Conservation (phyloP, 2,329 filamentous ascomycete species). For the Davidsoniella virescens region DNA sequence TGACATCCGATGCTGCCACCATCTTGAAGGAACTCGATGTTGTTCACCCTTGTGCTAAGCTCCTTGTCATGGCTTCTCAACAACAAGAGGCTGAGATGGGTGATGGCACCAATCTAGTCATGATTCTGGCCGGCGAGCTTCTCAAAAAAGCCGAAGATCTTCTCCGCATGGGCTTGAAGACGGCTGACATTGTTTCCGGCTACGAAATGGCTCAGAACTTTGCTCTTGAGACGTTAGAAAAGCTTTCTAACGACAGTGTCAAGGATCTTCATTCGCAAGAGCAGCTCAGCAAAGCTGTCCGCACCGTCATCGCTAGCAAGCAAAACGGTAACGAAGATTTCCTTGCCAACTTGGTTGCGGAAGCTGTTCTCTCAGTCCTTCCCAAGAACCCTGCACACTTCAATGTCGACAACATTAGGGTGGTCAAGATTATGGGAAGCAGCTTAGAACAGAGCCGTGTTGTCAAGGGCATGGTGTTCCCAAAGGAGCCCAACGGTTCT, state of each 20-base stretch:
- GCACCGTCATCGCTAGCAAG: constrained; percentile 91
- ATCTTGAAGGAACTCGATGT: constrained; percentile 96
- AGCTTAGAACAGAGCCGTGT: constrained; percentile 87
- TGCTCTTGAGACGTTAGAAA: constrained; percentile 70
- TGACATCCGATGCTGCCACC: constrained; percentile 93
- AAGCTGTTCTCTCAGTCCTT: constrained; percentile 70
- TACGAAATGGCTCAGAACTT: constrained; percentile 91
- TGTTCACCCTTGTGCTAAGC: constrained; percentile 91
- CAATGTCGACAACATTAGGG: constrained; percentile 96
- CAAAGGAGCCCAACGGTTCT: constrained; percentile 79
- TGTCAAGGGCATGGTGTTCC: constrained; percentile 96
- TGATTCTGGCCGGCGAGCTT: constrained; percentile 85
- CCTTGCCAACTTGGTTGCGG: constrained; percentile 72
- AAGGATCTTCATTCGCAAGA: constrained; percentile 63
- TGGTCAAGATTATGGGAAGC: constrained; percentile 99
- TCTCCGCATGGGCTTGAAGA: constrained; percentile 91
- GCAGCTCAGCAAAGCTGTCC: constrained; percentile 86
- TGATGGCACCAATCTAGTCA: constrained; percentile 94
- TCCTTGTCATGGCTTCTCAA: constrained; percentile 96
- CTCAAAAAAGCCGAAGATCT: constrained; percentile 95
- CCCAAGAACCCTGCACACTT: constrained; percentile 93
- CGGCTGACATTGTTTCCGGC: constrained; percentile 89
- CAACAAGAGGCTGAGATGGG: constrained; percentile 99
- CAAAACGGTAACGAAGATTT: constrained; percentile 87
- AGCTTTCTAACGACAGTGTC: constrained; percentile 81